phyloP scores from a whole-genome alignment of 2,329 filamentous ascomycete genomes.

The Pseudomassariella vexata region DNA sequence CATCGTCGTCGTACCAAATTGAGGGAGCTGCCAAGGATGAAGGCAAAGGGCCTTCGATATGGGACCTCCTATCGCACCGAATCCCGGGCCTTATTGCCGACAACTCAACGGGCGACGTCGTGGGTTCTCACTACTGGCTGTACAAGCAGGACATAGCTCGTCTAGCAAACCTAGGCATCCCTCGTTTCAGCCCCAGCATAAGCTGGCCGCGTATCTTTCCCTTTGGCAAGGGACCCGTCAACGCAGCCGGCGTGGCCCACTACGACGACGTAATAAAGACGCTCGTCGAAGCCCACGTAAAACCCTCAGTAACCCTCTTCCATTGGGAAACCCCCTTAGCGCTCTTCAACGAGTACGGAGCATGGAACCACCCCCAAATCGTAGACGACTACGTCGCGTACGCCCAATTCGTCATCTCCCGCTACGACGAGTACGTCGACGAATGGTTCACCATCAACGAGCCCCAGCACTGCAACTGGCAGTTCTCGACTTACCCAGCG shows the following conservation, averaged over 20 bases:
- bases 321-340: slow-evolving; percentile 43
- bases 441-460: slow-evolving; percentile 51
- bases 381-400: slow-evolving; percentile 43
- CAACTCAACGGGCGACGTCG: slow-evolving; percentile 11
- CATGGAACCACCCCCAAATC: slow-evolving; percentile 48
- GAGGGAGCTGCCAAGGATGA: slow-evolving; percentile 39
- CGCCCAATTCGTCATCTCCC: slow-evolving; percentile 43
- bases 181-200: slow-evolving; percentile 47
- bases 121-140: slow-evolving; percentile 41
- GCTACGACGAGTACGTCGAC: slow-evolving; percentile 45
- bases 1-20: slow-evolving; percentile 39
- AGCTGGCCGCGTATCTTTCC: slow-evolving; percentile 47
- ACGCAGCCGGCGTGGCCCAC: slow-evolving; percentile 43
- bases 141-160: slow-evolving; percentile 52
- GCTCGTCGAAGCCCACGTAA: slow-evolving; percentile 41
- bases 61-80: too few species aligned
- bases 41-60: slow-evolving; percentile 34
- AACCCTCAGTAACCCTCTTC: slow-evolving; percentile 39
- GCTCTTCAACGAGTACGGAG: slow-evolving; percentile 36
- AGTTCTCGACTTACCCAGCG: neutral
- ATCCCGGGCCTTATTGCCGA: too few species aligned
- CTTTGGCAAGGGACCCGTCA: slow-evolving; percentile 44
- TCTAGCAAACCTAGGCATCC: slow-evolving; percentile 43
- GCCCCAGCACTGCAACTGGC: slow-evolving; percentile 35
- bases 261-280: slow-evolving; percentile 50